Base-by-base conservation (phyloP, 2,329 filamentous ascomycete species). In the Verticillium alfalfae region DNA sequence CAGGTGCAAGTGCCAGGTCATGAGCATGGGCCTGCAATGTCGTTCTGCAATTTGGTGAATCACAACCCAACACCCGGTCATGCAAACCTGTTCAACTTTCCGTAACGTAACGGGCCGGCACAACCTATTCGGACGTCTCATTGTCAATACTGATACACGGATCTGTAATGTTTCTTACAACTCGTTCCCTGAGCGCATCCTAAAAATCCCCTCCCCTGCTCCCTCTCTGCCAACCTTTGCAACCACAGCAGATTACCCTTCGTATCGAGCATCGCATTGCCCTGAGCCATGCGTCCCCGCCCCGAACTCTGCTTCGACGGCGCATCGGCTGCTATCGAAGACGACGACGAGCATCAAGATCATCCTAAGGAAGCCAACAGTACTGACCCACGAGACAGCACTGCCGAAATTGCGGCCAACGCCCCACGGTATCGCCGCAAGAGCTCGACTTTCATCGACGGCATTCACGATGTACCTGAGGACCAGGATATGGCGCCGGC, bases 381-480 rank as follows among this genome's bases (percentile, higher is more conserved):
- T 10, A 9, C 45, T 52, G 45, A 52, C 45, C n/a, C 18, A 3
- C 18, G n/a, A 59, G 61, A 52, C 69, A 95, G 92, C 64, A 97
- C 93, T 56, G 92, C 93, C 70, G 92, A 97, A 73, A 90, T 97
- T 69, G 92, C 93, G 75, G 92, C 91, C 67, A 97, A 91, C 75
- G 93, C 93, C 63, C 92, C 92, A 62, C 88, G 91, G 67, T 96
- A 96, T 74, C 89, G 93, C 66, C 89, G 95, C 70, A 91, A 92
- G 77, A 97, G 94, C 69, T 97, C 93, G 68, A 97, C 93, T 41
- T 97, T 96, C 74, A 93, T 97, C 70, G 95, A 98, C 81, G 94
- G 92, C 67, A 97, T 98, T 70, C 94, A 98, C 77, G 94, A 98
- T 80, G 83, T 96, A 60, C 87, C 91, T 9, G 90, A 93, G 72